Conservation (phyloP, 208 protist species). For the Trypanosoma conorhini region DNA sequence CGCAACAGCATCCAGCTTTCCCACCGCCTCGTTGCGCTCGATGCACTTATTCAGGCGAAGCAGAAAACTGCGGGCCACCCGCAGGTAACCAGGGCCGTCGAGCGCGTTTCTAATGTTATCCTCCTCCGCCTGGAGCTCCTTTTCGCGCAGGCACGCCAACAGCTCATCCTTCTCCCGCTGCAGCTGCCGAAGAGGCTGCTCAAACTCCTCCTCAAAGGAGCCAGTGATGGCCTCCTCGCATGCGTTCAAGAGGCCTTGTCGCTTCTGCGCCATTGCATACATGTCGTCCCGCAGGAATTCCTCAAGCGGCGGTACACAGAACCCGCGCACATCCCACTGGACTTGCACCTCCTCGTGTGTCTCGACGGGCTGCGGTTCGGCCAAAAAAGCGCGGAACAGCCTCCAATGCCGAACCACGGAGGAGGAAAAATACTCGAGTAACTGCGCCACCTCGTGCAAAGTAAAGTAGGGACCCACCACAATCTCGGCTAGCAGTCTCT, state of each 20-base stretch:
- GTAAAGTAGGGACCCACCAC: slow-evolving; percentile 62
- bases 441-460: slow-evolving; percentile 42
- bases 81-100: slow-evolving; percentile 39
- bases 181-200: slow-evolving; percentile 19
- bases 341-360: slow-evolving; percentile 6
- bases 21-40: slow-evolving; percentile 28
- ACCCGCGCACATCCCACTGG: slow-evolving; percentile 32
- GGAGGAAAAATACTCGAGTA: slow-evolving; percentile 62
- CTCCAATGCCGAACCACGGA: slow-evolving; percentile 63
- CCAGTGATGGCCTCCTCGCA: slow-evolving; percentile 31
- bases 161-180: slow-evolving; percentile 32
- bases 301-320: slow-evolving; percentile 61
- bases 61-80: slow-evolving; percentile 55
- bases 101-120: slow-evolving; percentile 53
- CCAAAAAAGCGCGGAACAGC: slow-evolving; percentile 50
- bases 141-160: slow-evolving; percentile 18
- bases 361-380: slow-evolving; percentile 25
- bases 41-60: slow-evolving; percentile 50
- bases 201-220: slow-evolving; percentile 34
- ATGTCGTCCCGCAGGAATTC: slow-evolving; percentile 47
- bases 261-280: slow-evolving; percentile 33
- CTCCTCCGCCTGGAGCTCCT: slow-evolving; percentile 24
- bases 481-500: slow-evolving; percentile 45
- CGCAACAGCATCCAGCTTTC: neutral
- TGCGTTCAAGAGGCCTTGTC: slow-evolving; percentile 36